These are phyloP conservation scores for Pyracantha coccinea DNA, from an alignment of 331 rosid species.

Conservation along the genomic window DNA sequence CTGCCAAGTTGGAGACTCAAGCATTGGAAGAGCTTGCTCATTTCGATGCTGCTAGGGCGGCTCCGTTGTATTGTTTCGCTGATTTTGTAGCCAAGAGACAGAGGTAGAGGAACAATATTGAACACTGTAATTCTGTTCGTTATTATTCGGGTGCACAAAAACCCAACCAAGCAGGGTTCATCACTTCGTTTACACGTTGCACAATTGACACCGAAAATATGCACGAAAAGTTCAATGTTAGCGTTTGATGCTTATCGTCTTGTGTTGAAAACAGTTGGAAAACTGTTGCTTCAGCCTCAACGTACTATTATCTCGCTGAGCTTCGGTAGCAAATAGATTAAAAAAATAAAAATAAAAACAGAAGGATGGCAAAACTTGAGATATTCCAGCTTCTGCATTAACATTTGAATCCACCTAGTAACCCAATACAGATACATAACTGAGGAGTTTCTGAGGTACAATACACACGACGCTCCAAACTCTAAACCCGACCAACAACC, in stretches of 20 bases:
- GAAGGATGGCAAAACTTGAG: neutral
- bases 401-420: neutral
- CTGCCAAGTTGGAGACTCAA: neutral
- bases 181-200: too few species aligned
- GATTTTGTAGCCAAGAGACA: slow-evolving; percentile 14
- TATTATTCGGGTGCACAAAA: neutral
- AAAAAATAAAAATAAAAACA: too few species aligned
- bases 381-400: neutral
- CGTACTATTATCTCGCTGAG: neutral
- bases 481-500: neutral
- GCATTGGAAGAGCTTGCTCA: slow-evolving; percentile 15
- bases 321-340: neutral
- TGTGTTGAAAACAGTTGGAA: too few species aligned
- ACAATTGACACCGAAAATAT: too few species aligned
- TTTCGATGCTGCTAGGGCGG: slow-evolving; percentile 12
- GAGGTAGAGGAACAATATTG: neutral
- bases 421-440: neutral
- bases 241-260: too few species aligned
- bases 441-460: neutral
- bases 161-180: too few species aligned
- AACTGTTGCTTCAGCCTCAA: neutral
- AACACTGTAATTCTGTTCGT: neutral
- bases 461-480: neutral
- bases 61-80: slow-evolving; percentile 18
- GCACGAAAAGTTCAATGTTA: too few species aligned